phyloP scores from a whole-genome alignment of 1,284 basidiomycete genomes.

The Cutaneotrichosporon daszewskae region DNA sequence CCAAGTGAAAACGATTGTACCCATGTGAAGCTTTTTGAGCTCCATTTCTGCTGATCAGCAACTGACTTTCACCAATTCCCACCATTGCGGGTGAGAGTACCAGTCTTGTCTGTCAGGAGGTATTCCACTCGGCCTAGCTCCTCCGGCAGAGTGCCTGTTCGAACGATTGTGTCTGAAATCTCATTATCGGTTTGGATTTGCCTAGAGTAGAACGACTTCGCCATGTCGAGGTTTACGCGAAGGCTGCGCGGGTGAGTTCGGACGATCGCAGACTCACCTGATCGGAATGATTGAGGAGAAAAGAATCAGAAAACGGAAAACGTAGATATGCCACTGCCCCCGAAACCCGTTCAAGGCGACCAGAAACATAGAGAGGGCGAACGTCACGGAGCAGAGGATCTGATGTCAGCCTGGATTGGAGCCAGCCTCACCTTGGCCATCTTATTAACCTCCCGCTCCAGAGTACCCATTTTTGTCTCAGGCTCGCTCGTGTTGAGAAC shows the following conservation, averaged over 20 bases:
- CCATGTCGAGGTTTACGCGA: constrained; percentile 98
- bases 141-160: constrained; percentile 94
- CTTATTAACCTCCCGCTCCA: constrained; percentile 92
- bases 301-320: constrained; percentile 92
- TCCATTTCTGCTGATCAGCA: constrained; percentile 74
- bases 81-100: constrained; percentile 97
- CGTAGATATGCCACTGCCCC: constrained; percentile 92
- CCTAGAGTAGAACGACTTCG: constrained; percentile 94
- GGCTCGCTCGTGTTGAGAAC: constrained; percentile 99
- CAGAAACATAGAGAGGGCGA: constrained; percentile 80
- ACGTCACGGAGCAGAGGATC: constrained; percentile 92
- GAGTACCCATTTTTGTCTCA: constrained; percentile 83
- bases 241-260: constrained; percentile 54
- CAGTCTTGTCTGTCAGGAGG: constrained; percentile 93
- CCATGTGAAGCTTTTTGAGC: constrained; percentile 97
- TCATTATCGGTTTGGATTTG: constrained; percentile 90
- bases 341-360: constrained; percentile 96
- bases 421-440: constrained; percentile 70
- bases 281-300: constrained; percentile 99
- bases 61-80: neutral
- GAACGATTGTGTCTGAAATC: constrained; percentile 91
- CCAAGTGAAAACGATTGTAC: constrained; percentile 91
- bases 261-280: constrained; percentile 60
- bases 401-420: constrained; percentile 40
- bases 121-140: constrained; percentile 96